Conservation (phyloP, 495 filamentous ascomycete genomes). For the Daldinia caldariorum region DNA sequence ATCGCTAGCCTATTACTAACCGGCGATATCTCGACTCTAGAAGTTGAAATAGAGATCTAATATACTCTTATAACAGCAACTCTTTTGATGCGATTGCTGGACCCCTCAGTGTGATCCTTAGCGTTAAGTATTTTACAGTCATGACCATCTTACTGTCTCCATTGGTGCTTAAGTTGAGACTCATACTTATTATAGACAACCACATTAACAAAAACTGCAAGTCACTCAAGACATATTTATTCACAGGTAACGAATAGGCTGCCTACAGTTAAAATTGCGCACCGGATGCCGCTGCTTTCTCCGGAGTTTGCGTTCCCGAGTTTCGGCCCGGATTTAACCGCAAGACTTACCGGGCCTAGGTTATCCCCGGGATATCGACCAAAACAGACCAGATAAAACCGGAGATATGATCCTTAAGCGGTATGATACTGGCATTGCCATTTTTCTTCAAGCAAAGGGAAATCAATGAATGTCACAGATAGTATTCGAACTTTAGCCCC, state of each 20-base stretch:
- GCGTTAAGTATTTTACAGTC: conserved; percentile 24
- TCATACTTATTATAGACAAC: background rate
- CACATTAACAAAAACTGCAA: background rate
- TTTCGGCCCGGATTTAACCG: conserved; percentile 8
- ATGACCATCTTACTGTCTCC: conserved; percentile 40
- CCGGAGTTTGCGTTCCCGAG: conserved; percentile 3
- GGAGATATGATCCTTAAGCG: background rate
- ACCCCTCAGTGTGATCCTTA: conserved; percentile 11
- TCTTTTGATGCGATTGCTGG: conserved; percentile 52
- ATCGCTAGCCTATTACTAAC: conserved; percentile 57
- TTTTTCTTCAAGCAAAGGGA: no score
- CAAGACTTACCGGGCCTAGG: background rate
- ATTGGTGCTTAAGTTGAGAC: background rate
- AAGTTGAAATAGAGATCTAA: conserved; percentile 6
- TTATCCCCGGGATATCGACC: background rate
- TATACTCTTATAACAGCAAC: conserved; percentile 58
- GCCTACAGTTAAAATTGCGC: background rate
- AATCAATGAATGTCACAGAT: no score
- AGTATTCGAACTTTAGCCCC: no score
- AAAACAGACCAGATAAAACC: background rate
- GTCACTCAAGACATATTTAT: background rate
- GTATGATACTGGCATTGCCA: no score
- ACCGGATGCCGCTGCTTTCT: background rate
- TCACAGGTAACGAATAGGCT: background rate
- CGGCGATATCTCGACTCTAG: background rate